Evolutionary conservation across 306 rosid genomes (phyloP).

Genomic region (Vigna reflexopilosa): DNA sequence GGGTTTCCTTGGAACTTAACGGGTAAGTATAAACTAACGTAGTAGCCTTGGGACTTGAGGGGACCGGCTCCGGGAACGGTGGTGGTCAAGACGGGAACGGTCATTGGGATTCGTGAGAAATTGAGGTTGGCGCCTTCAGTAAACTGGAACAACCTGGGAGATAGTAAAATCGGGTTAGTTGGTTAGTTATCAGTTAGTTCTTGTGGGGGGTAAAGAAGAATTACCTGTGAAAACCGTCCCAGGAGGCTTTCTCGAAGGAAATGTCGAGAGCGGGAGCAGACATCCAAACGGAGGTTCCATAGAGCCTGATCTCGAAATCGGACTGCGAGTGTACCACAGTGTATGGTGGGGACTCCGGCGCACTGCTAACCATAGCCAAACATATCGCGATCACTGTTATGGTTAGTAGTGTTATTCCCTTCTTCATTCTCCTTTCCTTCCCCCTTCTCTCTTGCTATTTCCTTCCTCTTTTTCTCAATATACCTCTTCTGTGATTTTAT

Average conservation of each 20-base stretch:
- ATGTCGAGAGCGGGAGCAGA: slow-evolving; percentile 55
- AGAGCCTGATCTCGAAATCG: slow-evolving; percentile 79
- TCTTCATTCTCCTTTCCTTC: slow-evolving; percentile 34
- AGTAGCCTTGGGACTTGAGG: slow-evolving; percentile 68
- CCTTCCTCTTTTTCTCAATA: too few species aligned
- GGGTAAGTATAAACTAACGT: slow-evolving; percentile 70
- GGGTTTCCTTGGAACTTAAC: slow-evolving; percentile 67
- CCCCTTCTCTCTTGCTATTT: background rate
- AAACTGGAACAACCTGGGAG: slow-evolving; percentile 77
- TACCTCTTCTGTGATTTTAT: too few species aligned
- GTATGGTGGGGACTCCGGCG: slow-evolving; percentile 66
- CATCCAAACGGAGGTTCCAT: slow-evolving; percentile 62
- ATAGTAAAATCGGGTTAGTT: too few species aligned
- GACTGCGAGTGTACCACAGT: slow-evolving; percentile 65
- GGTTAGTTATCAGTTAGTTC: too few species aligned
- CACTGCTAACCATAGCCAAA: slow-evolving; percentile 36
- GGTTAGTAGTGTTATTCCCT: background rate
- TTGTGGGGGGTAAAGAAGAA: background rate
- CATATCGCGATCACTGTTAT: slow-evolving; percentile 13
- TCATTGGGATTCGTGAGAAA: slow-evolving; percentile 77
- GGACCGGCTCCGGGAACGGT: slow-evolving; percentile 71
- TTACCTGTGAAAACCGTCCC: slow-evolving; percentile 73
- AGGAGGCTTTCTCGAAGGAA: slow-evolving; percentile 67
- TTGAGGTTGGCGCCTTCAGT: slow-evolving; percentile 86
- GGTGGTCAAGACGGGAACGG: slow-evolving; percentile 72